Evolutionary conservation across 805 yeast genomes (phyloP), one percentile per base, ranked within the genome.

Genomic region (Saturnispora besseyi): DNA sequence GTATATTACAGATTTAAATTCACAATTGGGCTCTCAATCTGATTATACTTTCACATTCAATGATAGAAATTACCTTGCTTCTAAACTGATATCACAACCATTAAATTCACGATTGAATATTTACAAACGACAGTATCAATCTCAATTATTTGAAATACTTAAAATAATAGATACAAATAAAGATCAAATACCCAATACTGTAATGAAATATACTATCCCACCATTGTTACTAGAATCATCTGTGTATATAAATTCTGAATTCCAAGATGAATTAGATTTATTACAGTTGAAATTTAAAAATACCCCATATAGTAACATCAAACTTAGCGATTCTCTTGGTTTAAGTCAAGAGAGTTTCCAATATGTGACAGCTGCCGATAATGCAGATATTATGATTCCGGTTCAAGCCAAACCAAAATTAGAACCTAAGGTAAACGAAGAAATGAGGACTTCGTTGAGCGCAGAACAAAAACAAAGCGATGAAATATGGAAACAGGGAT

Each of bases 291-390:
- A 24, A 24, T 38, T 38, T 29, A 38, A 24, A 6, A 24, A 24
- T 24, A 38, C 30, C 30, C 42, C 12, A 26, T 26, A 24, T 5
- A 36, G 40, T 11, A 36, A 36, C 40, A 21, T 18, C 40, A 36
- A 36, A 36, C 40, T 36, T 12, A 18, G 15, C 10, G 40, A 36
- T 6, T 36, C 40, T 36, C 40, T 36, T 24, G 42, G 42, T 1
- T 26, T 38, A 36, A 42, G 45, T 24, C 50, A 49, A 15, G 57
- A 51, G 31, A 62, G 65, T 38, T 51, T 62, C 55, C 66, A 62
- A 28, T 62, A 38, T n/a, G 30, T 38, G 8, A 24, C 42, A 11
- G 22, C 42, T n/a, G 22, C 62, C 4, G 62, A 61, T 33, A 54
- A 61, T n/a, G 60, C 65, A 11, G 61, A 58, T 44, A 22, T 36